Evolutionary conservation across 2,329 filamentous ascomycete species (phyloP).

Genomic region (Colletotrichum echinochloae): DNA sequence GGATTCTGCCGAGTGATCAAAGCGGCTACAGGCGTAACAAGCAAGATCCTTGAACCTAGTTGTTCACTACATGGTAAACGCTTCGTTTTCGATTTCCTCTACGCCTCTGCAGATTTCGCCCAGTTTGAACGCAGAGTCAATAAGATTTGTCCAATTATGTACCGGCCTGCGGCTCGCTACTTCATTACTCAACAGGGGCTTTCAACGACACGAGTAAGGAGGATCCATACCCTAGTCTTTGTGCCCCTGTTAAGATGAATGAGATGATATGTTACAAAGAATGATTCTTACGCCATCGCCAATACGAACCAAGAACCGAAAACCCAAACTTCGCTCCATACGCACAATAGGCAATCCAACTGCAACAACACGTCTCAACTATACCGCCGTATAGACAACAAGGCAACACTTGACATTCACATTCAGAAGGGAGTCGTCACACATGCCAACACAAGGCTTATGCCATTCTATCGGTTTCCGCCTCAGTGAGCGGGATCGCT

Average conservation of each 20-base stretch:
- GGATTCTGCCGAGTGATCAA: slow-evolving; percentile 31
- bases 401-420: slow-evolving; percentile 3
- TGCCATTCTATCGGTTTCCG: slow-evolving; percentile 6
- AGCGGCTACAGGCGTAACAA: slow-evolving; percentile 8
- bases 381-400: not conserved
- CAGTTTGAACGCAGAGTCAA: slow-evolving; percentile 17
- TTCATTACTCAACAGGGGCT: not conserved
- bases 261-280: slow-evolving; percentile 28
- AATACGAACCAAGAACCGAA: slow-evolving; percentile 5
- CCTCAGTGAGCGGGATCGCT: not conserved
- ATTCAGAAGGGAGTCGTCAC: slow-evolving; percentile 10
- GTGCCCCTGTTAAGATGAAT: slow-evolving; percentile 17
- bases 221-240: not conserved
- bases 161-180: slow-evolving; percentile 6
- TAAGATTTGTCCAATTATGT: slow-evolving; percentile 12
- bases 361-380: not conserved
- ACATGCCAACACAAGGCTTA: slow-evolving; percentile 12
- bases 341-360: not conserved
- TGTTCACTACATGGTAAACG: not conserved
- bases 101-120: not conserved
- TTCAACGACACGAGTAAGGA: slow-evolving; percentile 2
- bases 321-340: slow-evolving; percentile 5
- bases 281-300: slow-evolving; percentile 20
- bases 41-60: slow-evolving; percentile 16
- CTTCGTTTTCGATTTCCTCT: slow-evolving; percentile 35